These are phyloP conservation scores for Anthostomella pinea DNA, from an alignment of 2,329 filamentous ascomycete genomes.

Conservation along the genomic window DNA sequence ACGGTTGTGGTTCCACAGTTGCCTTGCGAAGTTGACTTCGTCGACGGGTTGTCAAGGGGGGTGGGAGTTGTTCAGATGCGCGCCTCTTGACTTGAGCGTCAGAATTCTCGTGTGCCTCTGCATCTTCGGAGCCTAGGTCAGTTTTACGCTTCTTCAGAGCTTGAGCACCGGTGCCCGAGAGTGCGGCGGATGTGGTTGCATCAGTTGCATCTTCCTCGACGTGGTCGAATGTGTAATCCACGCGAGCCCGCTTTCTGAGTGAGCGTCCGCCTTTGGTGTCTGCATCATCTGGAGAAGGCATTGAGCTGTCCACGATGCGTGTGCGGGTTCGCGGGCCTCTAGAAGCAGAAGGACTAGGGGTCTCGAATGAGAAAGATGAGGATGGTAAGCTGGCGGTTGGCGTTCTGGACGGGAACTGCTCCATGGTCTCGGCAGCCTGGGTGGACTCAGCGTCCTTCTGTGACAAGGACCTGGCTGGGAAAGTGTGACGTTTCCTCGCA, in stretches of 20 bases:
- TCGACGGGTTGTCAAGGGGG: constrained; percentile 21
- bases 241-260: constrained; percentile 52
- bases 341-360: constrained; percentile 29
- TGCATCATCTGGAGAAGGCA: constrained; percentile 43
- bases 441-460: constrained; percentile 15
- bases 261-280: constrained; percentile 57
- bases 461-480: constrained; percentile 20
- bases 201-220: constrained; percentile 43
- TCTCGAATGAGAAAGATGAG: constrained; percentile 26
- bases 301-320: constrained; percentile 38
- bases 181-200: constrained; percentile 24
- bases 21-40: constrained; percentile 25
- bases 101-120: constrained; percentile 25
- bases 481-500: constrained; percentile 26
- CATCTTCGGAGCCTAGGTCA: constrained; percentile 21
- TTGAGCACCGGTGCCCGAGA: constrained; percentile 21
- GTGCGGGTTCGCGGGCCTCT: constrained; percentile 44
- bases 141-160: constrained; percentile 30
- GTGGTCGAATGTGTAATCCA: constrained; percentile 56
- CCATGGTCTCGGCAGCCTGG: constrained; percentile 12
- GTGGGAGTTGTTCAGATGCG: constrained; percentile 31
- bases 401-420: constrained; percentile 19
- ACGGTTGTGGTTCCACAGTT: constrained; percentile 29
- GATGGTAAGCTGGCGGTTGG: constrained; percentile 19
- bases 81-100: constrained; percentile 27